Percentiles rank a stretch among this genome's conserved stretches.
Conservation (phyloP, 306 rosid genomes). For the Fragaria vesca region DNA sequence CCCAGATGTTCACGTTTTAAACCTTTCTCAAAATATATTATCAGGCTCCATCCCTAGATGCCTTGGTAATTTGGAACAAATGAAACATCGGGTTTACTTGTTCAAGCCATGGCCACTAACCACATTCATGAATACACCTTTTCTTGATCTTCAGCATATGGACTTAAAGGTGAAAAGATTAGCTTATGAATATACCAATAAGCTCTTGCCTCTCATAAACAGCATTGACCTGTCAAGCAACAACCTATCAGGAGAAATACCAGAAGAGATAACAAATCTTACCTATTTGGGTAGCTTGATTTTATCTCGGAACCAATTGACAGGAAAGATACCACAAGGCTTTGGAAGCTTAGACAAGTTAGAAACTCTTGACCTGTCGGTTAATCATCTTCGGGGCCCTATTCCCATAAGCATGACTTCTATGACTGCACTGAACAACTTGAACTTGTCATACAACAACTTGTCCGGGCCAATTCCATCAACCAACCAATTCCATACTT, state of each 20-base stretch:
- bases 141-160: neutral
- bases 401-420: slow-evolving; percentile 16
- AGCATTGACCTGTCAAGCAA: slow-evolving; percentile 19
- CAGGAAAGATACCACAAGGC: slow-evolving; percentile 6
- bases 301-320: slow-evolving; percentile 5
- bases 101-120: neutral
- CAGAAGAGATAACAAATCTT: neutral
- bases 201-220: neutral
- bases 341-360: neutral
- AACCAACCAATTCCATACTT: slow-evolving; percentile 12
- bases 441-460: slow-evolving; percentile 22
- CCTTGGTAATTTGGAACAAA: neutral
- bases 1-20: neutral
- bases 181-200: neutral
- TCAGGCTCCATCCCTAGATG: slow-evolving; percentile 10
- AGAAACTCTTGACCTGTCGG: slow-evolving; percentile 17
- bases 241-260: slow-evolving; percentile 12
- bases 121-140: neutral
- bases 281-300: neutral
- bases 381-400: slow-evolving; percentile 14
- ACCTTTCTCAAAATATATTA: slow-evolving; percentile 2
- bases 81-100: neutral
- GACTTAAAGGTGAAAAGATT: neutral
- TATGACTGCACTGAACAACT: neutral
- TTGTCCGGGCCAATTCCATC: slow-evolving; percentile 13